Evolutionary conservation across 768 basidiomycete genomes (phyloP), one percentile per base, ranked within the genome.

Genomic region (Clathrus columnatus): DNA sequence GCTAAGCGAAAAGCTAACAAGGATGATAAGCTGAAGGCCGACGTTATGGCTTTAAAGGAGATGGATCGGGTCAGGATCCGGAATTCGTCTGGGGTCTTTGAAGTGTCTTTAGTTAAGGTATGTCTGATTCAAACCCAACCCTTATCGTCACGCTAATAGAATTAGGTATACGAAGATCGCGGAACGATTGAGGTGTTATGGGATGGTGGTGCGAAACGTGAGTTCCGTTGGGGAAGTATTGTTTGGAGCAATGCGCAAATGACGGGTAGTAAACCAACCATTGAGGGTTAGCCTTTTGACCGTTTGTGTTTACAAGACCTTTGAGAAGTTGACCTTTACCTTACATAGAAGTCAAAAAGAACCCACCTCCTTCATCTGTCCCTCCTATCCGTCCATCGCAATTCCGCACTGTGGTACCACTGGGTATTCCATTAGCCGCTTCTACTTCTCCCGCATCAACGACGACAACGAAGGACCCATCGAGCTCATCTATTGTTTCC

Each of bases 11-110:
- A 82, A 62, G 83, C 82, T 4, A 78, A 75, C 45, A 90, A 88
- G 64, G 81, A 84, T 57, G 83, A 87, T 56, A 84, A 80, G 64
- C 81, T 93, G 36, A 79, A 77, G 45, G 73, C 73, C 10, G 87
- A 89, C 53, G 72, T 96, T 17, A 65, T 87, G 27, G 77, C 83
- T 2, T 72, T 96, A 32, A 80, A 84, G 4, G 70, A 75, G 0
- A 85, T 87, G 73, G 73, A 83, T 17, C 80, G 84, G 11, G 84
- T 97, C 73, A 88, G 91, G 70, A 81, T 97, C 59, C 85, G 88
- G 44, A 83, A 87, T 47, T 85, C 80, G 61, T 78, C 86, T 8
- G 91, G 92, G 4, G 84, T 87, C 28, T 94, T 90, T 65, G 91
- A 94, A 65, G 91, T 93, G 4, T 84, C 83, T 5, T 73, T 95